Evolutionary conservation across 164 flowering plant species (phyloP), one percentile per base, ranked within the genome.

Genomic region (Cinnamomum chago): DNA sequence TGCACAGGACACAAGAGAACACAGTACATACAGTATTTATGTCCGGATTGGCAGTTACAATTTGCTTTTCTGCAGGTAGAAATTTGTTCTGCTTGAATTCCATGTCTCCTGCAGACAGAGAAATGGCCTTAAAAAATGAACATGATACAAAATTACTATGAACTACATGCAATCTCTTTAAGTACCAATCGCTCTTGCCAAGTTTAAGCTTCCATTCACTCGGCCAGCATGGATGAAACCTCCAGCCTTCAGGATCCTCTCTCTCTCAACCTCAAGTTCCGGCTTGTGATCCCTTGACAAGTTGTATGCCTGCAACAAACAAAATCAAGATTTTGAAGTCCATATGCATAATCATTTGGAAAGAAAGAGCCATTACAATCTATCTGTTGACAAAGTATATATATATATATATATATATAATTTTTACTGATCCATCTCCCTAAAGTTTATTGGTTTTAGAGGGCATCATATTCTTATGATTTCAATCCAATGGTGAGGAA

Each of bases 221-320:
- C 99, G 85, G 70, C 99, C 99, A 22, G 93, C 97, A 85, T 94
- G 99, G 70, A 96, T 90, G 78, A 96, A 96, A 25, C 99, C 99
- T 72, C 99, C 99, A 70, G 97, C 99, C 83, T 90, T 92, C 70
- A 94, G 55, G 55, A 96, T 96, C 76, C 99, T 86, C 18, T 94
- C 97, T 80, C 86, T 94, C 86, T 96, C 99, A 79, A 80, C 85
- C 83, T 96, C 99, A 71, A 96, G 94, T 27, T 94, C 97, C 27
- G 99, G 99, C 81, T 96, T 96, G 83, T 96, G 99, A 84, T 96
- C 99, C 81, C 90, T 88, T 67, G 98, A 96, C 66, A 96, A 84
- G 83, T 92, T 92, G 85, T 92, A 92, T 60, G 99, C 99, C 99
- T 94, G 86, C 76, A 79, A 51, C 71, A 77, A 28, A 55, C 72